Evolutionary conservation across 768 basidiomycete genomes (phyloP), one percentile per base, ranked within the genome.

Genomic region (Suillus subalutaceus): DNA sequence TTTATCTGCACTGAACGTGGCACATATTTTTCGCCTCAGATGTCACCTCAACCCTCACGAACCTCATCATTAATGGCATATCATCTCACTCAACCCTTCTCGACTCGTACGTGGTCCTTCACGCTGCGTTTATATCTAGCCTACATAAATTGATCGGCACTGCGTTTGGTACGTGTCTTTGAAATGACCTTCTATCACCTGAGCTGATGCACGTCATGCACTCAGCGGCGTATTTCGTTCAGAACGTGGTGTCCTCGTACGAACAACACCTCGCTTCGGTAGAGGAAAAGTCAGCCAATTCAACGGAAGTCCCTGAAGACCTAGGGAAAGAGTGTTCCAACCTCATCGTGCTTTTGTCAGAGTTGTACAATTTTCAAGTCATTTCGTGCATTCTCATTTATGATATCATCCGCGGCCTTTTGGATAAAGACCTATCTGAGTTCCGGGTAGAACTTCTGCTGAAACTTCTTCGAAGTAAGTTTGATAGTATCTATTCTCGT

Each of bases 361-460:
- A 98, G 74, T 80, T 99, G 23, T 99, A 98, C 81, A 98, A 98
- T 74, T 96, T 98, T 74, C 93, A 95, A 79, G 93, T 98, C 30
- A 86, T 99, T 63, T 93, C 93, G 3, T 94, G 89, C 65, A 79
- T 90, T 13, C 83, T 99, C n/a, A 80, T 98, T 57, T 99, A 95
- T 78, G 97, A 98, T 73, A 76, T 98, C 58, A 90, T 99, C 69
- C 88, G 92, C 9, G 82, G 83, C 16, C 83, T 99, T 56, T 81
- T 99, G 57, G 79, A 84, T 1, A 80, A 80, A 6, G 81, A 86
- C 3, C 78, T 97, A 63, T 82, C 84, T 0, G 97, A 98, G 76
- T 87, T 92, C 66, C 85, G 87, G 40, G 92, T 97, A 8, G 97
- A 99, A 75, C 80, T 97, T 6, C 70, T 99, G 63, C 84, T 98